Evolutionary conservation across 148 eudicot genomes (phyloP).

Genomic region (Pouteria glomerata): DNA sequence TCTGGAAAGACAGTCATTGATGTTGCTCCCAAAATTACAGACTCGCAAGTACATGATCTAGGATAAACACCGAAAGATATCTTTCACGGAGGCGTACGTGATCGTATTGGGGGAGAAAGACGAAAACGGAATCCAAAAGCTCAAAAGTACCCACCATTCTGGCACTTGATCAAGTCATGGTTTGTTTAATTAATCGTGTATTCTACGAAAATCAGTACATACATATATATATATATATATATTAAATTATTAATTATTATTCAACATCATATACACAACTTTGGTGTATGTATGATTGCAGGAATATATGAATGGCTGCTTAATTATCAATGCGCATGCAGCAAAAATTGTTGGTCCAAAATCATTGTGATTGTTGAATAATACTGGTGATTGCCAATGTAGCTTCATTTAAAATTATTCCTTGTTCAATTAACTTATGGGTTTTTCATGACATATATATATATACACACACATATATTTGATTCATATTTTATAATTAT

Average conservation of each 20-base stretch:
- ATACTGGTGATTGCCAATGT: neutral
- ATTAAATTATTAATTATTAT: neutral
- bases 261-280: neutral
- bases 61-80: too few relatives aligned
- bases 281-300: neutral
- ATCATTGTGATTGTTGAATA: neutral
- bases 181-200: neutral
- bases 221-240: neutral
- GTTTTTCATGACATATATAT: too few relatives aligned
- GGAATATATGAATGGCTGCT: neutral
- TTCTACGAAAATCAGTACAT: neutral
- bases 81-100: too few relatives aligned
- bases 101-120: too few relatives aligned
- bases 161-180: neutral
- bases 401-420: too few relatives aligned
- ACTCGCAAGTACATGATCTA: too few relatives aligned
- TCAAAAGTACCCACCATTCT: too few relatives aligned
- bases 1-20: too few relatives aligned
- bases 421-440: neutral
- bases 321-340: neutral
- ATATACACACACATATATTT: too few relatives aligned
- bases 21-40: too few relatives aligned
- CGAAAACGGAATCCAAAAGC: too few relatives aligned
- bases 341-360: neutral
- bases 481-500: neutral